phyloP scores from a whole-genome alignment of 768 basidiomycete species.

The Sarcodon aspratus region DNA sequence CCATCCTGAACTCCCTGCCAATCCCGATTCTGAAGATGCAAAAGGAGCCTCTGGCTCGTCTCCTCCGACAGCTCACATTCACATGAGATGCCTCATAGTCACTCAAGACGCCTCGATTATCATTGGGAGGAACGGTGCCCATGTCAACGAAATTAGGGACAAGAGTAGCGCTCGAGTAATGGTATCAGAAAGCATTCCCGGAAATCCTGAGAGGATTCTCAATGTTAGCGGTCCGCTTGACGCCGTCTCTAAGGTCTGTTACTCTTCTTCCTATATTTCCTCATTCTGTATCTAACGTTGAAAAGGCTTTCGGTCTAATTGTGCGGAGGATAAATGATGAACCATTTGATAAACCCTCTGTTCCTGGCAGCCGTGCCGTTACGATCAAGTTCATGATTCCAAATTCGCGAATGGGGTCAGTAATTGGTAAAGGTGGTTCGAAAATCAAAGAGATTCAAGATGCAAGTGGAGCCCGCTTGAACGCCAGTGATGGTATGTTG shows the following conservation, averaged over 20 bases:
- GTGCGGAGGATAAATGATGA: slow-evolving; percentile 99
- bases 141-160: slow-evolving; percentile 97
- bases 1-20: slow-evolving; percentile 21
- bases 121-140: slow-evolving; percentile 90
- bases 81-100: slow-evolving; percentile 97
- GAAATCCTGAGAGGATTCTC: slow-evolving; percentile 97
- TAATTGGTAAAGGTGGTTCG: slow-evolving; percentile 93
- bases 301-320: slow-evolving; percentile 94
- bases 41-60: slow-evolving; percentile 33
- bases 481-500: slow-evolving; percentile 96
- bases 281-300: not conserved
- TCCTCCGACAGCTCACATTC: slow-evolving; percentile 74
- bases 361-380: slow-evolving; percentile 95
- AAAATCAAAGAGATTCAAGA: slow-evolving; percentile 99
- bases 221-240: slow-evolving; percentile 95
- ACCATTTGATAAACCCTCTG: slow-evolving; percentile 94
- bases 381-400: slow-evolving; percentile 99
- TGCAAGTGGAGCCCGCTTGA: slow-evolving; percentile 90
- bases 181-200: slow-evolving; percentile 97
- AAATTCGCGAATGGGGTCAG: slow-evolving; percentile 97
- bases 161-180: slow-evolving; percentile 94
- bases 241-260: slow-evolving; percentile 89
- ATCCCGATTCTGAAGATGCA: slow-evolving; percentile 27
- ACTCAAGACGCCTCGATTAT: slow-evolving; percentile 99
- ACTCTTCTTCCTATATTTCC: not conserved